phyloP scores from a whole-genome alignment of 192 early-diverging fungal species.

The Coemansia sp. region DNA sequence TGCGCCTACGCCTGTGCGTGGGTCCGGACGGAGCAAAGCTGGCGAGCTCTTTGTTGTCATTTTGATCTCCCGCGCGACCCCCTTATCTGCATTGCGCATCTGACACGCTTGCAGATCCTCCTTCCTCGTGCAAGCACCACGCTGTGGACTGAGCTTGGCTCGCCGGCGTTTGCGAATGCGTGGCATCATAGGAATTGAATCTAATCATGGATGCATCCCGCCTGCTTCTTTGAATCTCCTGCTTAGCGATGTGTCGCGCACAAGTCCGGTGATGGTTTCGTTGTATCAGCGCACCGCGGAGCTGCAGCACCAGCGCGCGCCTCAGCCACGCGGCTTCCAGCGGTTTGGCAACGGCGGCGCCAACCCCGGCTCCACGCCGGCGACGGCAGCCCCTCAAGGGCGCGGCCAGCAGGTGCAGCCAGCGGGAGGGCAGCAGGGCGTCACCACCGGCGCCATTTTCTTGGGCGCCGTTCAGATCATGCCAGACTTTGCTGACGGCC shows the following conservation, averaged over 20 bases:
- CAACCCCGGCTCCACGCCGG: neutral
- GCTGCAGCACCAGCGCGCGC: conserved; percentile 44
- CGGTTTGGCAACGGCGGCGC: conserved; percentile 33
- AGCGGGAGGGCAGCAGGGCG: conserved; percentile 28
- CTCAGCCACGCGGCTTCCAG: conserved; percentile 50
- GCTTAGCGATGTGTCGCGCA: conserved; percentile 50
- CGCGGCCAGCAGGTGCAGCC: conserved; percentile 32
- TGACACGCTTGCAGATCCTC: conserved; percentile 11
- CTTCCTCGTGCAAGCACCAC: no score
- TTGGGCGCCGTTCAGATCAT: conserved; percentile 49
- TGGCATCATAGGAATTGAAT: no score
- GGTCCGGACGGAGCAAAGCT: no score
- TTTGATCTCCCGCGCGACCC: conserved; percentile 1
- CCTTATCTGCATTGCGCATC: conserved; percentile 1
- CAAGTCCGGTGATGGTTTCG: conserved; percentile 50
- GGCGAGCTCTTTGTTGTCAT: neutral
- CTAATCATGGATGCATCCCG: no score
- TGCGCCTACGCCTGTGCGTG: neutral
- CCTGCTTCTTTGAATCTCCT: neutral
- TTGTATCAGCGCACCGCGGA: conserved; percentile 54
- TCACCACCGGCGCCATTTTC: conserved; percentile 47
- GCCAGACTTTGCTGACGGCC: conserved; percentile 53
- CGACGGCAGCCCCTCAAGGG: conserved; percentile 12
- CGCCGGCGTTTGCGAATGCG: no score
- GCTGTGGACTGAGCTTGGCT: no score